Percentiles rank a stretch among this genome's conserved stretches.
These are phyloP conservation scores for Aspergillus sergii DNA, from an alignment of 2,329 filamentous ascomycete species.

Conservation along the genomic window DNA sequence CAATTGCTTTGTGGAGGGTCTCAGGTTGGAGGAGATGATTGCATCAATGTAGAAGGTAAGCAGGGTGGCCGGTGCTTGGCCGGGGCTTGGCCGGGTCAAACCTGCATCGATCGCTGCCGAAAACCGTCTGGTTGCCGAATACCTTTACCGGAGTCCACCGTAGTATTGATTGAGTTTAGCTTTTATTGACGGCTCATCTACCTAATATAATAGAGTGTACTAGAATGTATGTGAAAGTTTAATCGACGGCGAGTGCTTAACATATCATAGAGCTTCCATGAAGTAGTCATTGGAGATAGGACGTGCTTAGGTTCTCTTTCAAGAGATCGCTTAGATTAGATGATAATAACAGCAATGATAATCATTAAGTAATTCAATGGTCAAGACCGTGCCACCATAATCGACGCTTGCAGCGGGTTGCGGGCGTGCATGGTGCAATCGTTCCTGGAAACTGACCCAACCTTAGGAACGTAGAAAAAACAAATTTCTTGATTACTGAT, in stretches of 20 bases:
- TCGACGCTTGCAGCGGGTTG: not conserved
- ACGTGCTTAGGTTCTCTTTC: not conserved
- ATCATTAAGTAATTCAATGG: not conserved
- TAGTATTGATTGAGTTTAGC: not conserved
- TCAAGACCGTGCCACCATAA: not conserved
- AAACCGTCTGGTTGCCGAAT: not conserved
- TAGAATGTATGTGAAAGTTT: not conserved
- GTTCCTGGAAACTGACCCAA: not conserved
- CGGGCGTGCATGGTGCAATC: not conserved
- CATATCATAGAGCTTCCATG: not conserved
- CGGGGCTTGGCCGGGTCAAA: not conserved
- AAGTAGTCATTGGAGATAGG: not conserved
- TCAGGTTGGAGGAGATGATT: not conserved
- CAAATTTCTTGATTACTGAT: not conserved
- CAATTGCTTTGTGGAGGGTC: not conserved
- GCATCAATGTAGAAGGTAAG: not conserved
- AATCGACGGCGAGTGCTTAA: not conserved
- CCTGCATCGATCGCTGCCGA: not conserved
- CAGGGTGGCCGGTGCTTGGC: not conserved
- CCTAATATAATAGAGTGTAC: too few species aligned
- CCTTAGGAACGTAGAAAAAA: not conserved
- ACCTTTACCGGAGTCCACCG: not conserved
- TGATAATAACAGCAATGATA: not conserved
- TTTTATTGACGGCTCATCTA: not conserved
- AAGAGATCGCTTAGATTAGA: not conserved